Base-by-base conservation (phyloP, 352 stramenopile genomes). In the Blastocystis sp. region DNA sequence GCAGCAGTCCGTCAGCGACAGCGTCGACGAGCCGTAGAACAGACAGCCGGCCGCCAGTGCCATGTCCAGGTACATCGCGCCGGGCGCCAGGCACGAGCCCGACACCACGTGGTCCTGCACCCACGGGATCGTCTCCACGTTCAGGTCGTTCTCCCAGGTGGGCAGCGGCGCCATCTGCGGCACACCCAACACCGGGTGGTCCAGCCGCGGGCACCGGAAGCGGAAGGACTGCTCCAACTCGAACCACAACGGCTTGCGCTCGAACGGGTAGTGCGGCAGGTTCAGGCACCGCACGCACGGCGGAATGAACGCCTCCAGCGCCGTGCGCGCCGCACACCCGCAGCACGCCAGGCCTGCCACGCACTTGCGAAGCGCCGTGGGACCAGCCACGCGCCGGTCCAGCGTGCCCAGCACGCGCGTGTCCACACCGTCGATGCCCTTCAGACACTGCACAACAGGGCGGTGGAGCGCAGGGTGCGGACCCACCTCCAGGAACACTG, bases 111-210 rank as follows among this genome's bases (percentile, higher is more conserved):
- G 78, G 52, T 88, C 78, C n/a, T 77, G 40, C 1, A 88, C 34
- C 78, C 78, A 88, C 38, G 70, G 6, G 21, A 76, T 43, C 17
- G 17, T 38, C 42, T 88, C 78, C 3, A 74, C 45, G 21, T 74
- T 43, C n/a, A 88, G 57, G 59, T 88, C 78, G 34, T 59, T 77
- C 45, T 88, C 78, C 78, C 78, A 88, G 28, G 78, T 88, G 43
- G 78, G 78, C 6, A 78, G 34, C 7, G 78, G 64, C 28, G 64
- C 54, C 34, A 63, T 61, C 45, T 88, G 78, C 24, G 57, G 78
- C 21, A 88, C 61, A 0, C 78, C 78, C 24, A 88, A 61, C 45
- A 76, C 48, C 62, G 78, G 78, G 45, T 88, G 78, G 45, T 79
- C 78, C 4, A 88, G 24, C 19, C 42, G 68, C 28, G 78, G 61